These are phyloP conservation scores for Salix purpurea DNA, from an alignment of 345 rosid species.

Conservation along the genomic window DNA sequence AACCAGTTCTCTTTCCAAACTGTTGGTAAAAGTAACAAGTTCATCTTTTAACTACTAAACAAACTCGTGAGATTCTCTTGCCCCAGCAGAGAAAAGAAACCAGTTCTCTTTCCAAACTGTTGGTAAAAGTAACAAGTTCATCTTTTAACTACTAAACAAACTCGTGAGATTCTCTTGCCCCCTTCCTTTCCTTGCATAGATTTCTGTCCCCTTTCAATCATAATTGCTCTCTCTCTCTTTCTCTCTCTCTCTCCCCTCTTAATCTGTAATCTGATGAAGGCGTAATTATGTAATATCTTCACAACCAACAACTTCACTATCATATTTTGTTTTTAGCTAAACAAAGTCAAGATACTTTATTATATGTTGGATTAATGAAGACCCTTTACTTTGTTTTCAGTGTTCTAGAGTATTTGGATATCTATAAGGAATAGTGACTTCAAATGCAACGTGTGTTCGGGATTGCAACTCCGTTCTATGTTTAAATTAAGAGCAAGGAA, in stretches of 20 bases:
- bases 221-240: not conserved
- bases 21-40: not conserved
- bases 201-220: conserved; percentile 8
- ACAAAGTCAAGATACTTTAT: not conserved
- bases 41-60: not conserved
- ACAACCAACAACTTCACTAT: not conserved
- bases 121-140: not conserved
- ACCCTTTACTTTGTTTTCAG: not conserved
- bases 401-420: not conserved
- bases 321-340: not conserved
- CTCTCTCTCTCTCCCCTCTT: not conserved
- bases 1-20: not conserved
- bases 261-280: not conserved
- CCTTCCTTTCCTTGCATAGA: not conserved
- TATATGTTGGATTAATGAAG: not conserved
- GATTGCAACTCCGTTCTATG: not conserved
- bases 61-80: conserved; percentile 8
- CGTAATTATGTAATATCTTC: not conserved
- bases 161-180: conserved; percentile 5
- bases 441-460: not conserved
- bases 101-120: not conserved
- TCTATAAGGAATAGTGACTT: too few species aligned
- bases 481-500: not conserved
- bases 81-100: not conserved
- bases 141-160: conserved; percentile 3